Percentiles rank a stretch among this genome's conserved stretches.
phyloP scores from a whole-genome alignment of 345 rosid genomes.

The thale cress (Arabidopsis thaliana) region DNA sequence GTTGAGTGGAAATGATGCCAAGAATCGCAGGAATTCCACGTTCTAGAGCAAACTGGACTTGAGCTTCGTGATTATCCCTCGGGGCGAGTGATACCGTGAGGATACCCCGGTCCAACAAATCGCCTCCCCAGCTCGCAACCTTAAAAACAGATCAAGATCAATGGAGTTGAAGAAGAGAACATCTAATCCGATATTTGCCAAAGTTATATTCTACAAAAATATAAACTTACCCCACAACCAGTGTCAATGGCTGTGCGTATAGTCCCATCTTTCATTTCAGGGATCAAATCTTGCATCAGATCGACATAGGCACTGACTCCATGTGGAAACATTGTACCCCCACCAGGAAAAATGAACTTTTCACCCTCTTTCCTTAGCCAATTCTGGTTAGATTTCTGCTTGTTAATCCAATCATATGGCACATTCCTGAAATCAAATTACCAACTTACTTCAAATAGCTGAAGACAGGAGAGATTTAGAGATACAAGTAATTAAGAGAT shows the following conservation, averaged over 20 bases:
- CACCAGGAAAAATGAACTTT: constrained; percentile 92
- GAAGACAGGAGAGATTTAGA: constrained; percentile 22
- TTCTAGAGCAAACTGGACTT: constrained; percentile 96
- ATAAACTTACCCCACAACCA: constrained; percentile 88
- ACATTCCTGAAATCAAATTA: constrained; percentile 72
- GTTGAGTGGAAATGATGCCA: constrained; percentile 96
- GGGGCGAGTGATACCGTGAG: constrained; percentile 96
- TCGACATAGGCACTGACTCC: constrained; percentile 97
- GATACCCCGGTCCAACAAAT: constrained; percentile 85
- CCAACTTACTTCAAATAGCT: constrained; percentile 8
- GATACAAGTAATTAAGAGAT: background rate
- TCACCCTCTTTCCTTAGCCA: constrained; percentile 96
- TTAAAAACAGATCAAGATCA: constrained; percentile 36
- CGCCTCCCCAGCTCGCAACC: constrained; percentile 99
- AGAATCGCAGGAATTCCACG: constrained; percentile 98
- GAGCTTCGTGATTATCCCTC: constrained; percentile 99
- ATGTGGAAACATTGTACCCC: constrained; percentile 96
- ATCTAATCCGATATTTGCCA: background rate
- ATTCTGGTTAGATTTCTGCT: constrained; percentile 91
- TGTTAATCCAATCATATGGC: constrained; percentile 98
- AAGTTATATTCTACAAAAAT: background rate
- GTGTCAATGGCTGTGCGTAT: constrained; percentile 95
- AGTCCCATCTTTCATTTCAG: constrained; percentile 92
- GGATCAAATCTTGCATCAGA: constrained; percentile 91
- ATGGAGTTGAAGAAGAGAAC: constrained; percentile 10